Evolutionary conservation across 2,329 filamentous ascomycete species (phyloP).

Genomic region (Alternaria longipes): DNA sequence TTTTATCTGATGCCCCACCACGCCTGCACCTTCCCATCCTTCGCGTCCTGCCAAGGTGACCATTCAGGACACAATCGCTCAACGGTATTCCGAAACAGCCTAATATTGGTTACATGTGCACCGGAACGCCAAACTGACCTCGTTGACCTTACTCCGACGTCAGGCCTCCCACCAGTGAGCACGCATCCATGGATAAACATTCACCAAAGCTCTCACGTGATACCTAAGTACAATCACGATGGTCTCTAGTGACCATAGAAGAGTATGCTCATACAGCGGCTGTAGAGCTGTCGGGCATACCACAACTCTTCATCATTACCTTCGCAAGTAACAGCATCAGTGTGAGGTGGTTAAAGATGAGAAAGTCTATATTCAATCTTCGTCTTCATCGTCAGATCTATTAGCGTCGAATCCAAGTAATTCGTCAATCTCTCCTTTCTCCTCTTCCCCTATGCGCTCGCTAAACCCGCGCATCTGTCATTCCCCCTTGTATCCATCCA

Average conservation of each 20-base stretch:
- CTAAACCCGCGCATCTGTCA: slow-evolving; percentile 8
- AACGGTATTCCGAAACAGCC: not conserved
- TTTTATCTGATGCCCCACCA: slow-evolving; percentile 23
- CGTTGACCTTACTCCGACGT: not conserved
- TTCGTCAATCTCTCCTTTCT: not conserved
- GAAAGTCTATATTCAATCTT: slow-evolving; percentile 9
- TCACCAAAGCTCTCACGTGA: not conserved
- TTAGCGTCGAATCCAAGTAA: not conserved
- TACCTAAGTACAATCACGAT: not conserved
- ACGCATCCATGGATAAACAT: not conserved
- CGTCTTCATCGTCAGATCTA: slow-evolving; percentile 1
- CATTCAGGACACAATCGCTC: not conserved
- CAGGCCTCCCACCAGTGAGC: not conserved
- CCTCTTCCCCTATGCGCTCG: not conserved
- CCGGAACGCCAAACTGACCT: not conserved
- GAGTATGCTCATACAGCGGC: not conserved
- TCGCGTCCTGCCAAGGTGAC: not conserved
- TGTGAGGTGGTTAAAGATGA: not conserved
- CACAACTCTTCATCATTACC: not conserved
- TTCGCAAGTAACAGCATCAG: not conserved
- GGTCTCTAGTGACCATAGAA: not conserved
- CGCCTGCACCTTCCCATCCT: not conserved
- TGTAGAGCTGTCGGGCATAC: not conserved
- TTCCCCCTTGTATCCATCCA: slow-evolving; percentile 35
- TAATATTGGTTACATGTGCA: not conserved